phyloP scores from a whole-genome alignment of 2,329 filamentous ascomycete genomes.

The Akanthomyces muscarius region DNA sequence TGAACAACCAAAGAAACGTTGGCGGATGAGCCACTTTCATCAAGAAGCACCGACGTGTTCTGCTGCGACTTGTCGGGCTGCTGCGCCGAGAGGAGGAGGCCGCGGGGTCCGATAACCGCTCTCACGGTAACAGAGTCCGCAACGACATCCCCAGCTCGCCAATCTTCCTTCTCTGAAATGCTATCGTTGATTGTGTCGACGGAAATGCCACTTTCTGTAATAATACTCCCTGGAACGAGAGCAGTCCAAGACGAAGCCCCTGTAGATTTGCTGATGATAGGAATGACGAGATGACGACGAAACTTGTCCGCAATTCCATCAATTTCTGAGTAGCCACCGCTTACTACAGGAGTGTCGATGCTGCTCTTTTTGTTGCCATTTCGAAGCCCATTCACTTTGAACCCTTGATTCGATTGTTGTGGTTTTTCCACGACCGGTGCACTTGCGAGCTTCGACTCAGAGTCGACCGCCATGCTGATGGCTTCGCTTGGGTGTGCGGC shows the following conservation, averaged over 20 bases:
- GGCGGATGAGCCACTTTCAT: conserved; percentile 13
- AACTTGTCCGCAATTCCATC: conserved; percentile 12
- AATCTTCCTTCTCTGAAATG: background rate
- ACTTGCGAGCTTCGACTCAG: background rate
- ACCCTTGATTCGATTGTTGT: background rate
- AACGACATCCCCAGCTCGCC: conserved; percentile 1
- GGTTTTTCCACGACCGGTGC: background rate
- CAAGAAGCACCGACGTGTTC: conserved; percentile 8
- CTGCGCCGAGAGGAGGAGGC: conserved; percentile 5
- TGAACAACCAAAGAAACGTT: background rate
- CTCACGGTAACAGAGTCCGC: background rate
- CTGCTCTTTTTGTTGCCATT: background rate
- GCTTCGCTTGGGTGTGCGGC: background rate
- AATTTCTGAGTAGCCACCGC: background rate
- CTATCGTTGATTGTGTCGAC: conserved; percentile 10
- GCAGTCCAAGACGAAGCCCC: background rate
- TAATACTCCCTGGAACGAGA: background rate
- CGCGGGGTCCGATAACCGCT: conserved; percentile 3
- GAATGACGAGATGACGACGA: conserved; percentile 2
- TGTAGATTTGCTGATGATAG: background rate
- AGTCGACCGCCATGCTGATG: conserved; percentile 14
- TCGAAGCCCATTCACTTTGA: background rate
- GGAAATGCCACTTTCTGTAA: background rate
- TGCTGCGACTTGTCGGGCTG: background rate
- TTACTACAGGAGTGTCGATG: background rate